phyloP scores from a whole-genome alignment of 176 grass and related monocot genomes.

The Zizania latifolia region DNA sequence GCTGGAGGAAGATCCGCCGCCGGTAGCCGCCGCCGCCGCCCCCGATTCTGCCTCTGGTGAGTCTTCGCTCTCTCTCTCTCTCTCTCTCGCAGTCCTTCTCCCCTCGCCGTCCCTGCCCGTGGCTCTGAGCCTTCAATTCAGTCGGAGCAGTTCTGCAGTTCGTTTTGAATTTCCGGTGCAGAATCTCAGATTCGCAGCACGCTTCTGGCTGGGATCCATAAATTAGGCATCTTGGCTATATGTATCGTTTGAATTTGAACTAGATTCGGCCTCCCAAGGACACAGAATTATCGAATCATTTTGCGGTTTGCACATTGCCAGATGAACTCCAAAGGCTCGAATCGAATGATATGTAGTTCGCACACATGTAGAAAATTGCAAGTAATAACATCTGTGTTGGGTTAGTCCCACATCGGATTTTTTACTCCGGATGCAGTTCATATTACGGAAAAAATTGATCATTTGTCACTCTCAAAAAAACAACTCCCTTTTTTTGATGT shows the following conservation, averaged over 20 bases:
- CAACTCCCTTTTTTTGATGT: too few relatives aligned
- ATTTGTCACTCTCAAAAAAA: too few relatives aligned
- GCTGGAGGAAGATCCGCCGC: conserved; percentile 5
- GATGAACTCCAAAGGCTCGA: not conserved
- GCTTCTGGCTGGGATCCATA: not conserved
- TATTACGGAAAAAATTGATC: too few relatives aligned
- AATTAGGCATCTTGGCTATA: not conserved
- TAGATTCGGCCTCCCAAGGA: not conserved
- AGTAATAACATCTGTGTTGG: too few relatives aligned
- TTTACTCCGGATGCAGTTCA: not conserved
- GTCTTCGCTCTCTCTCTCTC: not conserved
- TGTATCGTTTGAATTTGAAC: not conserved
- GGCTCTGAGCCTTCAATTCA: not conserved
- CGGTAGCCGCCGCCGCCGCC: not conserved
- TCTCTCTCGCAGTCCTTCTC: not conserved
- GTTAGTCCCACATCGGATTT: not conserved
- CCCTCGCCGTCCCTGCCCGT: not conserved
- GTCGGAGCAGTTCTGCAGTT: not conserved
- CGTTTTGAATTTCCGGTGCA: not conserved
- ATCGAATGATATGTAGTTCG: not conserved
- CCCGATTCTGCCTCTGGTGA: conserved; percentile 22
- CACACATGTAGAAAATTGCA: too few relatives aligned
- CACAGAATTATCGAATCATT: not conserved
- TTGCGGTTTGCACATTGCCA: not conserved
- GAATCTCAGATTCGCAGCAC: not conserved